These are phyloP conservation scores for Aspergillus awamori DNA, from an alignment of 2,329 filamentous ascomycete species.

Conservation along the genomic window DNA sequence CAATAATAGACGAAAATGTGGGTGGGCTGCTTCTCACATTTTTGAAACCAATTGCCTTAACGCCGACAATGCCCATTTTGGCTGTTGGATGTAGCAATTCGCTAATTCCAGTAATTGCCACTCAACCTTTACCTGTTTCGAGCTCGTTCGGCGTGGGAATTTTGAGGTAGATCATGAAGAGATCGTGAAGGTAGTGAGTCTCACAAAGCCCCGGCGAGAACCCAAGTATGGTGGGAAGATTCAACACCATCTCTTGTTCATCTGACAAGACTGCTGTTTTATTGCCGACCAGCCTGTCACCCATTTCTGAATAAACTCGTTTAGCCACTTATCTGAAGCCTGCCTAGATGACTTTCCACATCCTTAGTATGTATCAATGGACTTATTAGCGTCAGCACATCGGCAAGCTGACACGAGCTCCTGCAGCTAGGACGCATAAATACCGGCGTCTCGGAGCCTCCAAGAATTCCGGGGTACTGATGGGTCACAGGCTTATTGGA, in stretches of 20 bases:
- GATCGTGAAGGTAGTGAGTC: too few species aligned
- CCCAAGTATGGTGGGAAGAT: too few species aligned
- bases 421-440: neutral
- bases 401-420: neutral
- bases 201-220: too few species aligned
- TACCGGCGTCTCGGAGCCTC: neutral
- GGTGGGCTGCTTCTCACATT: too few species aligned
- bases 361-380: neutral
- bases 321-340: neutral
- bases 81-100: neutral
- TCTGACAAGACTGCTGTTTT: too few species aligned
- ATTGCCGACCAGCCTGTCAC: too few species aligned
- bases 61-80: too few species aligned
- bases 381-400: neutral
- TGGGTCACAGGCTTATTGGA: neutral
- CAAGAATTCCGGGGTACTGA: neutral
- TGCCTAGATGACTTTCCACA: neutral
- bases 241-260: too few species aligned
- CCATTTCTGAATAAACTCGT: neutral
- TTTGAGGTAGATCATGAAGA: too few species aligned
- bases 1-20: too few species aligned
- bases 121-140: neutral
- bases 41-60: too few species aligned
- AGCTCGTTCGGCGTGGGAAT: neutral
- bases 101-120: neutral